Conservation (phyloP, 2,329 filamentous ascomycete species). For the Dactylellina cionopaga region DNA sequence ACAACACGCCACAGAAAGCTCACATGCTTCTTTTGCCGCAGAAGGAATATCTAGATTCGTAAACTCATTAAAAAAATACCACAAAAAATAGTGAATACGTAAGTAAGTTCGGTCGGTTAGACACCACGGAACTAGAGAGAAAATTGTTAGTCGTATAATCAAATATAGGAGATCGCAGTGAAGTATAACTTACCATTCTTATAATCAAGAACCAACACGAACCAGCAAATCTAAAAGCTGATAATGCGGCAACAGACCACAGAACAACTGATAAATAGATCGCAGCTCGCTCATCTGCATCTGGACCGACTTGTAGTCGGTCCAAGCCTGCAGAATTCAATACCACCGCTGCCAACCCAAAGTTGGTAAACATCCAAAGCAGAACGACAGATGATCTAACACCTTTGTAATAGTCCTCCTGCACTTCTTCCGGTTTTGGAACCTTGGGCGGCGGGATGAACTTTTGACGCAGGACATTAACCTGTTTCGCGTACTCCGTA, state of each 20-base stretch:
- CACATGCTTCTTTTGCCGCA: background rate
- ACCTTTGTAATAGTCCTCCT: conserved; percentile 98
- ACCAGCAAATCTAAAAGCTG: conserved; percentile 85
- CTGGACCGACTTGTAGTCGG: conserved; percentile 66
- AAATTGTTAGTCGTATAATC: conserved; percentile 31
- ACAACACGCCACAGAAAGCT: conserved; percentile 1
- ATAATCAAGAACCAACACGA: conserved; percentile 92
- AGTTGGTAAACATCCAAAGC: conserved; percentile 96
- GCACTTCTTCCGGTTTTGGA: conserved; percentile 73
- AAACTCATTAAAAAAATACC: conserved; percentile 31
- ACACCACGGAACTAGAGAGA: conserved; percentile 57
- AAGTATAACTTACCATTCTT: conserved; percentile 74
- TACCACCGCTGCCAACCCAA: conserved; percentile 85
- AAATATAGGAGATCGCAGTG: background rate
- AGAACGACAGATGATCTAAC: conserved; percentile 92
- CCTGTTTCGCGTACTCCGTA: conserved; percentile 88
- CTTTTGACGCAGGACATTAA: conserved; percentile 78
- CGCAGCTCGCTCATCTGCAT: conserved; percentile 69
- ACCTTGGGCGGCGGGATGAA: conserved; percentile 72
- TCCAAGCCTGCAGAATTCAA: conserved; percentile 86
- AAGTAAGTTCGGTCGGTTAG: conserved; percentile 43
- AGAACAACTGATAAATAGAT: conserved; percentile 88
- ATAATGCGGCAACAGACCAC: conserved; percentile 87
- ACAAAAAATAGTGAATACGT: conserved; percentile 18
- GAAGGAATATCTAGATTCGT: conserved; percentile 27